These are phyloP conservation scores for Alternaria metachromatica DNA, from an alignment of 2,329 filamentous ascomycete species.

Conservation along the genomic window DNA sequence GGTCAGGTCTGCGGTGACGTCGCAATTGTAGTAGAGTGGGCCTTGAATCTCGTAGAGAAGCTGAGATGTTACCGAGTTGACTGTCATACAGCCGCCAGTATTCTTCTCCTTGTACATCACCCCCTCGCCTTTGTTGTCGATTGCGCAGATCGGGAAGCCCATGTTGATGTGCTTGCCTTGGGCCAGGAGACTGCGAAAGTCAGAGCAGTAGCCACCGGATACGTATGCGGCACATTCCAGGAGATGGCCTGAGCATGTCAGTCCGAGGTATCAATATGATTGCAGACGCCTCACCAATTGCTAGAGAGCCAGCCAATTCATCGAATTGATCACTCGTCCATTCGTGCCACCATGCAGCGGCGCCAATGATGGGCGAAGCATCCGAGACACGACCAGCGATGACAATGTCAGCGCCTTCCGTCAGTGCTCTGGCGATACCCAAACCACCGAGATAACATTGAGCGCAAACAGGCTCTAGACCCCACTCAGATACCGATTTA, in stretches of 20 bases:
- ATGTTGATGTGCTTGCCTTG: constrained; percentile 47
- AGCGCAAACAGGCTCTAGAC: constrained; percentile 33
- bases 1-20: constrained; percentile 31
- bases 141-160: constrained; percentile 32
- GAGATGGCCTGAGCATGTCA: constrained; percentile 53
- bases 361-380: constrained; percentile 53
- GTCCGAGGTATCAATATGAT: background rate
- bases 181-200: constrained; percentile 47
- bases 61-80: constrained; percentile 60
- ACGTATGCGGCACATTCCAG: constrained; percentile 51
- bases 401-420: constrained; percentile 39
- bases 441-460: constrained; percentile 21
- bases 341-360: constrained; percentile 60
- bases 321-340: constrained; percentile 53
- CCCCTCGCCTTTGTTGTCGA: constrained; percentile 26
- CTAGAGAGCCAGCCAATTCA: constrained; percentile 44
- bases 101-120: constrained; percentile 42
- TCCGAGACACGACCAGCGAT: constrained; percentile 42
- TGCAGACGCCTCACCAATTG: constrained; percentile 15
- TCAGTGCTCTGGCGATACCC: constrained; percentile 35
- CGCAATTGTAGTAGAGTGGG: constrained; percentile 59
- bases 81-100: constrained; percentile 42
- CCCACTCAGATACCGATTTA: constrained; percentile 46
- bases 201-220: constrained; percentile 43
- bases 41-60: constrained; percentile 53